Base-by-base conservation (phyloP, 78 protist species). In the Emiliania huxleyi region DNA sequence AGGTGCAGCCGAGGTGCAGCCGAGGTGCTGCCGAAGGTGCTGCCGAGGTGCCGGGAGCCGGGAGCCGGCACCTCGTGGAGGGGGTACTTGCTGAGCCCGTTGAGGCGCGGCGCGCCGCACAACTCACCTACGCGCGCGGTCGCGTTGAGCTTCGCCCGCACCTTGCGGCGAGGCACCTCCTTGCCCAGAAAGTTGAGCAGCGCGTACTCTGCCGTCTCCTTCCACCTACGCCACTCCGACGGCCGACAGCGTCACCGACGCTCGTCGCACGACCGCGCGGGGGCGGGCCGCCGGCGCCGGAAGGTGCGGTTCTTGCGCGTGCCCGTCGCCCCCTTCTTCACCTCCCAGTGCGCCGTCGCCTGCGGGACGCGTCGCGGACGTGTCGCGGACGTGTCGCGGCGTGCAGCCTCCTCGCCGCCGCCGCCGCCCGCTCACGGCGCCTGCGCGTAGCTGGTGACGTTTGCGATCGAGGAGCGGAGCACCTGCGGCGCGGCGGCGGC, bases 311-410 rank as follows among this genome's bases (percentile, higher is more conserved):
- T 77, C 85, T 1, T 37, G 18, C 11, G 46, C 4, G 85, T 77
- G 85, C 85, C 85, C 18, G 85, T 77, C 33, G 4, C 2, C 25
- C 23, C 26, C 43, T 40, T 6, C 46, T 77, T 77, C 15, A 77
- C 85, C 85, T 77, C 85, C 85, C 85, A 77, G 2, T 48, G 46
- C 3, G 85, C 85, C 26, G 85, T 77, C 26, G 85, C 29, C 49
- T 33, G 5, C 23, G 35, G 33, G 85, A 12, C 22, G 85, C 85
- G 2, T 35, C 40, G 62, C 8, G 62, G 62, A 52, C 29, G 62
- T 52, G 62, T 12, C n/a, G n/a, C n/a, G n/a, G n/a, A n/a, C n/a
- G n/a, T n/a, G n/a, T n/a, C n/a, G n/a, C n/a, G n/a, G n/a, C n/a
- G n/a, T n/a, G n/a, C n/a, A n/a, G n/a, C n/a, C n/a, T n/a, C n/a